Conservation (phyloP, 352 stramenopile genomes). For the Pelagophyceae sp. region DNA sequence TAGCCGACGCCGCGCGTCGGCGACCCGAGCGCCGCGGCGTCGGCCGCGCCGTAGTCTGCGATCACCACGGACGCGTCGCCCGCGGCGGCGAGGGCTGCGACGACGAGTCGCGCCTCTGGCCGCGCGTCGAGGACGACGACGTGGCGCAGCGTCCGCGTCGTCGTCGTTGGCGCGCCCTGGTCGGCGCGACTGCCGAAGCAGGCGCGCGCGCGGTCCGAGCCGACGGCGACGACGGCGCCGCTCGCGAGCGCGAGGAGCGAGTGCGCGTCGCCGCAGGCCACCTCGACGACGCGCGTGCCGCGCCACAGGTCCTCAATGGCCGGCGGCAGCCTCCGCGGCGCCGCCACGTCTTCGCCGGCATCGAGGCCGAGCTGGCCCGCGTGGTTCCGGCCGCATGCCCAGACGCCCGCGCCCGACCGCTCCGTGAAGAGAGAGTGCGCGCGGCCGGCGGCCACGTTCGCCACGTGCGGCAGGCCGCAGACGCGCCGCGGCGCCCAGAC, state of each 20-base stretch:
- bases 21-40: background rate
- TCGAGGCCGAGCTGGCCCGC: slow-evolving; percentile 6
- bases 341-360: background rate
- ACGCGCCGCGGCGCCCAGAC: slow-evolving; percentile 9
- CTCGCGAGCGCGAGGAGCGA: slow-evolving; percentile 11
- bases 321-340: no score
- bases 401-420: background rate
- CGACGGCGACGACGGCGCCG: slow-evolving; percentile 14
- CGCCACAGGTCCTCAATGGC: background rate
- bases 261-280: slow-evolving; percentile 24
- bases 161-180: background rate
- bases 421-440: slow-evolving; percentile 18
- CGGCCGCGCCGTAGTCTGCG: background rate
- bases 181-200: background rate
- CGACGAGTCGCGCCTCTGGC: background rate
- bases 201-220: slow-evolving; percentile 6
- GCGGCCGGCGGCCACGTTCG: background rate
- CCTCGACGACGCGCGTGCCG: slow-evolving; percentile 10
- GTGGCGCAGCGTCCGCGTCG: background rate
- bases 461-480: background rate
- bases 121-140: background rate
- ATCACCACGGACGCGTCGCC: slow-evolving; percentile 4
- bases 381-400: slow-evolving; percentile 21
- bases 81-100: background rate
- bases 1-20: background rate